Percentiles rank a stretch among this genome's conserved stretches.
Evolutionary conservation across 2,329 filamentous ascomycete species (phyloP).

Genomic region (Verticillium longisporum): DNA sequence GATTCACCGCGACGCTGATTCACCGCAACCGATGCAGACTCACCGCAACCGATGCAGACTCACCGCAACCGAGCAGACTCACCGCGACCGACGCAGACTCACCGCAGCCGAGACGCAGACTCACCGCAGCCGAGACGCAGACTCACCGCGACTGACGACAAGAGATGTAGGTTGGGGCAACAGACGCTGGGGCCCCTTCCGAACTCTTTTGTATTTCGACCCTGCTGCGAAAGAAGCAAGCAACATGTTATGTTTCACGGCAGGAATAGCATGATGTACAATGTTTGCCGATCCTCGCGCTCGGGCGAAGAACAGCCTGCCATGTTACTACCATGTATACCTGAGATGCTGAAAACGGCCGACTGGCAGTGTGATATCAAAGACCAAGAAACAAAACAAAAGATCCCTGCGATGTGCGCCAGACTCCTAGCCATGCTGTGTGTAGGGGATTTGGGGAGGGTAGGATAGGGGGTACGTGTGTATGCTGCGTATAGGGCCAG

Average conservation of each 20-base stretch:
- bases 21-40: neutral
- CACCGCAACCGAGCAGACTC: neutral
- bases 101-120: neutral
- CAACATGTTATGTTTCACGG: neutral
- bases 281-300: neutral
- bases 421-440: neutral
- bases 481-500: too few species aligned
- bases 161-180: neutral
- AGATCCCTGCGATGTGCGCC: neutral
- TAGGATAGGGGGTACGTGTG: too few species aligned
- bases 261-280: neutral
- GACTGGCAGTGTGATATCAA: neutral
- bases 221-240: too few species aligned
- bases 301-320: neutral
- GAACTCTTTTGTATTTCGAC: neutral
- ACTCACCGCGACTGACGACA: neutral
- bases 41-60: neutral
- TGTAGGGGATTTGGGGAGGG: neutral
- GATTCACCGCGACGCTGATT: neutral
- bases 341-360: neutral
- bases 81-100: neutral
- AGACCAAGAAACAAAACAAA: neutral
- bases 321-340: neutral
- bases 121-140: neutral
- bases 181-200: neutral